phyloP scores from a whole-genome alignment of 2,329 filamentous ascomycete genomes.

The Alternaria panax region DNA sequence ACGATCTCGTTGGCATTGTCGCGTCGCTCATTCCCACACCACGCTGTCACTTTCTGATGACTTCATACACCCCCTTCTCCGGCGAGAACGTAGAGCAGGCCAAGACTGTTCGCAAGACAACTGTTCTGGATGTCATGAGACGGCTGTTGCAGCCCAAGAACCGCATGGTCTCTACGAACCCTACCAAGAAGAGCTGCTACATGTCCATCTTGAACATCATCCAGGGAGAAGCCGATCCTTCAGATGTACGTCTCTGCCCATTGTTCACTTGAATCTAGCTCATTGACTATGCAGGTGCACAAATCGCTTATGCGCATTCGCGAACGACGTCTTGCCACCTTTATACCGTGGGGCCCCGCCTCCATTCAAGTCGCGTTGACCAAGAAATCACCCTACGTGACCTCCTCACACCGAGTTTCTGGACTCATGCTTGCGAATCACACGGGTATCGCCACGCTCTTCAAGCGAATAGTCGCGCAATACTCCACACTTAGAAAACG shows the following conservation, averaged over 20 bases:
- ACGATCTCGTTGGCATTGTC: slow-evolving; percentile 95
- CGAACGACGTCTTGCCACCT: slow-evolving; percentile 90
- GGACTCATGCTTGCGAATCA: slow-evolving; percentile 98
- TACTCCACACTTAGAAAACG: slow-evolving; percentile 95
- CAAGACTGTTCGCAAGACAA: slow-evolving; percentile 97
- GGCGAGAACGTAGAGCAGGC: slow-evolving; percentile 95
- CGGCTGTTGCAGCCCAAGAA: slow-evolving; percentile 96
- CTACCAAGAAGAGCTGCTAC: slow-evolving; percentile 97
- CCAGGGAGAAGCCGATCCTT: slow-evolving; percentile 96
- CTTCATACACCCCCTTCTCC: slow-evolving; percentile 96
- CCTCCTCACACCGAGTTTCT: slow-evolving; percentile 91
- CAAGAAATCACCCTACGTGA: slow-evolving; percentile 94
- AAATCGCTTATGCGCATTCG: slow-evolving; percentile 96
- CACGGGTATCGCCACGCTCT: slow-evolving; percentile 94
- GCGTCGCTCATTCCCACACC: slow-evolving; percentile 96
- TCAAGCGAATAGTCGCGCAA: slow-evolving; percentile 90
- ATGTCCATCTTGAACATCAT: slow-evolving; percentile 99
- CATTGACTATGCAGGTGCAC: slow-evolving; percentile 67
- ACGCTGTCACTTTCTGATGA: slow-evolving; percentile 97
- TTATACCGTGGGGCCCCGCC: slow-evolving; percentile 97
- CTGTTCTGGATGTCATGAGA: slow-evolving; percentile 96
- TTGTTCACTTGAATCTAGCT: not conserved
- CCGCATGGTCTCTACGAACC: slow-evolving; percentile 96
- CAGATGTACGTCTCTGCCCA: slow-evolving; percentile 67
- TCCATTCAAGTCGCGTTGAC: slow-evolving; percentile 97